Evolutionary conservation across 1,284 basidiomycete genomes (phyloP).

Genomic region (Naganishia albida): DNA sequence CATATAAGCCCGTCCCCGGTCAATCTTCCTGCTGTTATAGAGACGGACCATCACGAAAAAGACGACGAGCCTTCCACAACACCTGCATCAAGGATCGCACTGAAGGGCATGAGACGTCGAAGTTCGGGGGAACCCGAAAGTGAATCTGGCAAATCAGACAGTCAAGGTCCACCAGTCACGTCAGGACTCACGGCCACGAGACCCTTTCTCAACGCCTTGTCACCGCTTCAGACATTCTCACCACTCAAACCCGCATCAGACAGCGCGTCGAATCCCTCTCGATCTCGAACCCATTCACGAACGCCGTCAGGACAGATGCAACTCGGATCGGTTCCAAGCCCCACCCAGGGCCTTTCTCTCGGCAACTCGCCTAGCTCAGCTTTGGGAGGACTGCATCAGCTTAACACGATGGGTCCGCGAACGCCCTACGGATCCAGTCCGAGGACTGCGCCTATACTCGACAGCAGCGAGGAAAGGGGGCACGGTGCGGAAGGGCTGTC

Average conservation of each 20-base stretch:
- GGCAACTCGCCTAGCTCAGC: constrained; percentile 6
- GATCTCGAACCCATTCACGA: constrained; percentile 16
- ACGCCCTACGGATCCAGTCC: neutral
- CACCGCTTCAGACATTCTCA: constrained; percentile 50
- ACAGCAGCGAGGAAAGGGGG: constrained; percentile 5
- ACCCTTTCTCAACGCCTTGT: constrained; percentile 58
- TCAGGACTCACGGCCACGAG: constrained; percentile 55
- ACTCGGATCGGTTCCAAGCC: constrained; percentile 6
- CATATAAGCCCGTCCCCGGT: constrained; percentile 27
- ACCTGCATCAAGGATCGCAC: neutral
- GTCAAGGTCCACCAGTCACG: neutral
- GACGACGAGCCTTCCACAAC: neutral
- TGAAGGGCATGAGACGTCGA: constrained; percentile 13
- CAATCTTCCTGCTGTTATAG: constrained; percentile 19
- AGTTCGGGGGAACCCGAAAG: constrained; percentile 10
- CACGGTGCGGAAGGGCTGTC: constrained; percentile 4
- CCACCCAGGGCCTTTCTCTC: neutral
- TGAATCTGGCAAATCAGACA: constrained; percentile 8
- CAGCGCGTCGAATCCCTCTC: constrained; percentile 17
- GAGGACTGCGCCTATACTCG: constrained; percentile 10
- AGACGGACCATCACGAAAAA: constrained; percentile 7
- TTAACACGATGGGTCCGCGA: neutral
- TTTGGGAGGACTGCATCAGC: constrained; percentile 5
- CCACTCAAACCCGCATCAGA: constrained; percentile 38
- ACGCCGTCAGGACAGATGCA: constrained; percentile 13